Evolutionary conservation across 495 filamentous ascomycete species (phyloP), one percentile per base, ranked within the genome.

Genomic region (Recurvomyces mirabilis): DNA sequence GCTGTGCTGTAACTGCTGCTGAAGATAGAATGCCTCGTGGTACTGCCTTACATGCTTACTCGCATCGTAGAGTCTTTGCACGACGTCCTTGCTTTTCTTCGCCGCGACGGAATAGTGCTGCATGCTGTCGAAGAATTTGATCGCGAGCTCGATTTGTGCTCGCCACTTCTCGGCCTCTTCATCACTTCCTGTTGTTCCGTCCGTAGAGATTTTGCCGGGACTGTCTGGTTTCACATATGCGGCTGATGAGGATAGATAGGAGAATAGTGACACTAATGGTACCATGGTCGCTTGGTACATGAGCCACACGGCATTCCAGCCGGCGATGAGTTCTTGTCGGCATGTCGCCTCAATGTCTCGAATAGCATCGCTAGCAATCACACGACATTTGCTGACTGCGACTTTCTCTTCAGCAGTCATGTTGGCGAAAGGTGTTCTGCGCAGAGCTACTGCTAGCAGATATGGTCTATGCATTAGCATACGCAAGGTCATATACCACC

Each of bases 301-400:
- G 59, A 84, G 79, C 84, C 84, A 89, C 18, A 84, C 79, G 4
- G 78, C 82, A 61, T 83, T 84, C 83, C 83, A 87, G 4, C 82
- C 82, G 14, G 72, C 75, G 63, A 87, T 79, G 57, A 85, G 78
- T 61, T 84, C 84, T 21, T 74, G 72, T 28, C 70, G 72, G 61
- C 79, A 82, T 35, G 78, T 79, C 26, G 66, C 64, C 14, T 77
- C 63, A 30, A 88, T 83, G 48, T 85, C 80, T 43, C 75, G 71
- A 52, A 88, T 84, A 3, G 79, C 77, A 47, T 74, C 66, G 35
- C 75, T 76, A 2, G 83, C 82, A 10, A 85, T 69, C 44, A 75
- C 70, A 18, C 81, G 73, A 59, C 81, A 85, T 26, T 72, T 76
- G 36, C 75, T 69, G 40, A 87, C 78, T 7, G 80, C 76, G 1